Percentiles rank a stretch among this genome's conserved stretches.
Conservation (phyloP, 495 filamentous ascomycete species). For the Podospora tetraspora region DNA sequence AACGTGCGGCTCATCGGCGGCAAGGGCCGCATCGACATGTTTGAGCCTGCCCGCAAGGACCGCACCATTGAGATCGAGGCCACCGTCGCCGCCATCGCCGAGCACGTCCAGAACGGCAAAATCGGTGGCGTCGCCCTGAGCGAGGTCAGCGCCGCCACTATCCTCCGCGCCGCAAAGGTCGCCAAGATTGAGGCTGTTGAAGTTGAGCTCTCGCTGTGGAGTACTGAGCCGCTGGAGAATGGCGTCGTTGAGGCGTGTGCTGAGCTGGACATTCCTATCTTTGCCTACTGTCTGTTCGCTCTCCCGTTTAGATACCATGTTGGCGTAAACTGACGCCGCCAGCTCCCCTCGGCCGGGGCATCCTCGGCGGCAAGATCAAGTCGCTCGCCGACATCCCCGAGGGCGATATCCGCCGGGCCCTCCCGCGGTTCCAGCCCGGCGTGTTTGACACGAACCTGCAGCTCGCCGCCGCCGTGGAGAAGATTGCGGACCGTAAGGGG, state of each 20-base stretch:
- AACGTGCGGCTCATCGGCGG: constrained; percentile 58
- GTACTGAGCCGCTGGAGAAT: constrained; percentile 63
- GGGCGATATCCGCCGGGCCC: constrained; percentile 47
- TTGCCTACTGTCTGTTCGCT: constrained; percentile 57
- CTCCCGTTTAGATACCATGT: neutral
- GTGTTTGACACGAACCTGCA: constrained; percentile 70
- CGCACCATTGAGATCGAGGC: constrained; percentile 45
- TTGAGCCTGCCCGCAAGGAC: constrained; percentile 73
- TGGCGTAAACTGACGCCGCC: neutral
- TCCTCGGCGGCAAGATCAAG: constrained; percentile 59
- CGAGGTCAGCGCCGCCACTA: constrained; percentile 69
- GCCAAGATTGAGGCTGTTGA: constrained; percentile 71
- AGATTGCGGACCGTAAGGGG: constrained; percentile 63
- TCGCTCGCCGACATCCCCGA: constrained; percentile 57
- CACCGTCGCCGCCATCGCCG: constrained; percentile 50
- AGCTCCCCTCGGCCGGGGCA: constrained; percentile 24
- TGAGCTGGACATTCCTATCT: constrained; percentile 64
- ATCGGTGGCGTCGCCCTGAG: constrained; percentile 69
- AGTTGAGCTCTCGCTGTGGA: constrained; percentile 72
- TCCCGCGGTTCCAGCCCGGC: constrained; percentile 65
- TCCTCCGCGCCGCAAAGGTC: constrained; percentile 63
- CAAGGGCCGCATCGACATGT: constrained; percentile 78
- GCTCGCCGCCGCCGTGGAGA: constrained; percentile 61
- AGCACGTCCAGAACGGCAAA: constrained; percentile 65
- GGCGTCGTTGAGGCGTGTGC: constrained; percentile 67